Base-by-base conservation (phyloP, 2,329 filamentous ascomycete species). In the Zymoseptoria ardabiliae region DNA sequence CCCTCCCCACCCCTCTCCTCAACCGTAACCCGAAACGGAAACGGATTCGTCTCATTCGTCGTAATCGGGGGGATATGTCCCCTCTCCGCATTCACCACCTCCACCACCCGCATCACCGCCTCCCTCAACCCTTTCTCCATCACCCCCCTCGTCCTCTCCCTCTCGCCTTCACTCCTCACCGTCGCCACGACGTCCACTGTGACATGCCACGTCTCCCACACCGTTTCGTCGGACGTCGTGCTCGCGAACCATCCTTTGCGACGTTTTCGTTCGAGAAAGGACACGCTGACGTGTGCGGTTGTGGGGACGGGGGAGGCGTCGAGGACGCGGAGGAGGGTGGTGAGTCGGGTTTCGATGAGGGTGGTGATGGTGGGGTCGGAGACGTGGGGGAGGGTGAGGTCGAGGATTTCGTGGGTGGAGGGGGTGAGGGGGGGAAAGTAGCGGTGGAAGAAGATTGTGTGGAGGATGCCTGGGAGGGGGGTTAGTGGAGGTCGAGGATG, bases 401-500 rank as follows among this genome's bases (percentile, higher is more conserved):
- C 92, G 66, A 97, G 86, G 64, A 97, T 86, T 72, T 97, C 92
- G 77, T 91, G 87, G 64, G 90, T 91, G 64, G 85, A 84, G 5
- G 94, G 93, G 50, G 84, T 80, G 68, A 97, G 83, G 60, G 90
- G 87, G 59, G 91, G 91, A 80, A 97, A 97, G 83, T 93, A 96
- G 71, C 94, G 89, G 79, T 97, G 92, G 82, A 97, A 97, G 85
- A 97, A 99, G 74, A 97, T 97, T 55, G 92, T 95, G 75, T 97
- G 92, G 54, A 97, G 83, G 73, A 97, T 89, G 64, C 89, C 93
- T 96, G 55, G 1, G n/a, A 8, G 21, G n/a, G 22, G 48, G 19
- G 53, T 60, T 41, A 51, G 50, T 49, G 57, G 23, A 21, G 2
- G 21, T 28, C 11, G 53, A 21, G 30, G n/a, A 21, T 7, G 6